Percentiles rank a stretch among this genome's conserved stretches.
Conservation (phyloP, 352 stramenopile species). For the Phytopythium boreale region DNA sequence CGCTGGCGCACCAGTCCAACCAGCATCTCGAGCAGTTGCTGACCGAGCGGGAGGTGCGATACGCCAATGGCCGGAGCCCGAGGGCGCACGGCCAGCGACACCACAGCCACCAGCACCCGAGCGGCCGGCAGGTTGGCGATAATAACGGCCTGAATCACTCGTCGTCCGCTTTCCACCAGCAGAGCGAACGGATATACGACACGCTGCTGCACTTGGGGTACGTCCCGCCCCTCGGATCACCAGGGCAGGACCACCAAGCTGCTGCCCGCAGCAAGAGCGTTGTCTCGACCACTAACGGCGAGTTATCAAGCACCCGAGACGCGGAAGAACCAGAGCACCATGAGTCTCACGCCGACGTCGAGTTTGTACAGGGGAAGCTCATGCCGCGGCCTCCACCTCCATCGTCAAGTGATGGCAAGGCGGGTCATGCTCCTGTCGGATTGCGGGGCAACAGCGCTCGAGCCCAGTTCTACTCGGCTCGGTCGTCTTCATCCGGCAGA, state of each 20-base stretch:
- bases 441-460: conserved; percentile 12
- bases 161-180: not conserved
- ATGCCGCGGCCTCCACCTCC: conserved; percentile 27
- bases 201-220: conserved; percentile 40
- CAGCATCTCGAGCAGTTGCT: conserved; percentile 45
- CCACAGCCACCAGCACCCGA: conserved; percentile 5
- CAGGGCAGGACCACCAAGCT: not conserved
- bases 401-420: not conserved
- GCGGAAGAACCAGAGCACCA: not conserved
- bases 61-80: conserved; percentile 15
- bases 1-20: conserved; percentile 47
- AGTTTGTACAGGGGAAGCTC: conserved; percentile 34
- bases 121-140: not conserved
- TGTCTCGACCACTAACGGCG: not conserved
- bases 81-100: conserved; percentile 1
- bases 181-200: conserved; percentile 28
- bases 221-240: conserved; percentile 20
- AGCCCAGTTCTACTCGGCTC: conserved; percentile 12
- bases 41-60: conserved; percentile 29
- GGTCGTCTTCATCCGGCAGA: not conserved
- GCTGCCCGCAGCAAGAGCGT: not conserved
- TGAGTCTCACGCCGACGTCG: conserved; percentile 18
- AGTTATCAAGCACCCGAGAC: not conserved
- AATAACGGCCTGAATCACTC: conserved; percentile 8
- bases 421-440: not conserved